Percentiles rank a stretch among this genome's conserved stretches.
Conservation (phyloP, 1,284 basidiomycete species). For the Gastroboletus turbinatus region DNA sequence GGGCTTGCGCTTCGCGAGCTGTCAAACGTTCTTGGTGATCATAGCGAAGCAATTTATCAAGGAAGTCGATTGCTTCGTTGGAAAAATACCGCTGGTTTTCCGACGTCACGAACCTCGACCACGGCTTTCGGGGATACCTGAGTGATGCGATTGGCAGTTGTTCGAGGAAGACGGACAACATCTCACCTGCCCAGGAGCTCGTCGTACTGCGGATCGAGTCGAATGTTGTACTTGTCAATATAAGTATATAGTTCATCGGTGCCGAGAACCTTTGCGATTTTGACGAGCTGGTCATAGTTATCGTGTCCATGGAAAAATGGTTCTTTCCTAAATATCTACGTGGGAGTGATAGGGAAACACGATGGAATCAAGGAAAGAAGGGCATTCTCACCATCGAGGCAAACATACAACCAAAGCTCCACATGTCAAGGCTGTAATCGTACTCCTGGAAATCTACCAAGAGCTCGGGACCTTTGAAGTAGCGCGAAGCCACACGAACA, state of each 20-base stretch:
- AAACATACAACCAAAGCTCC: slow-evolving; percentile 99
- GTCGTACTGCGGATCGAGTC: slow-evolving; percentile 87
- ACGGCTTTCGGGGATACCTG: slow-evolving; percentile 91
- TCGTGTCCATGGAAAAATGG: slow-evolving; percentile 99
- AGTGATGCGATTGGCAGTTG: neutral
- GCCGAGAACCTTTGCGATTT: slow-evolving; percentile 96
- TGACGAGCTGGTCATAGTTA: slow-evolving; percentile 98
- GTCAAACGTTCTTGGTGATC: slow-evolving; percentile 97
- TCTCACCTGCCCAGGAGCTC: slow-evolving; percentile 78
- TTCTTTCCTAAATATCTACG: slow-evolving; percentile 97
- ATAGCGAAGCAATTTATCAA: slow-evolving; percentile 95
- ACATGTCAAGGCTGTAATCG: slow-evolving; percentile 96
- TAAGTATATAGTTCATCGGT: slow-evolving; percentile 93
- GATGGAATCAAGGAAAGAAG: neutral
- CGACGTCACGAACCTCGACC: slow-evolving; percentile 90
- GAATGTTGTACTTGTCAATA: slow-evolving; percentile 93
- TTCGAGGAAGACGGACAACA: neutral
- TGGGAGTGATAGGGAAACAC: slow-evolving; percentile 6
- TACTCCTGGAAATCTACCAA: slow-evolving; percentile 99
- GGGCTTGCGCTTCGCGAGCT: slow-evolving; percentile 86
- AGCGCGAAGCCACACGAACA: slow-evolving; percentile 94
- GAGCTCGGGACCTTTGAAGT: slow-evolving; percentile 98
- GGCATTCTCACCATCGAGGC: slow-evolving; percentile 82
- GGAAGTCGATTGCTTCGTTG: slow-evolving; percentile 96
- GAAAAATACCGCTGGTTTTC: slow-evolving; percentile 98